phyloP scores from a whole-genome alignment of 1,284 basidiomycete species.

The Sporisorium reilianum region DNA sequence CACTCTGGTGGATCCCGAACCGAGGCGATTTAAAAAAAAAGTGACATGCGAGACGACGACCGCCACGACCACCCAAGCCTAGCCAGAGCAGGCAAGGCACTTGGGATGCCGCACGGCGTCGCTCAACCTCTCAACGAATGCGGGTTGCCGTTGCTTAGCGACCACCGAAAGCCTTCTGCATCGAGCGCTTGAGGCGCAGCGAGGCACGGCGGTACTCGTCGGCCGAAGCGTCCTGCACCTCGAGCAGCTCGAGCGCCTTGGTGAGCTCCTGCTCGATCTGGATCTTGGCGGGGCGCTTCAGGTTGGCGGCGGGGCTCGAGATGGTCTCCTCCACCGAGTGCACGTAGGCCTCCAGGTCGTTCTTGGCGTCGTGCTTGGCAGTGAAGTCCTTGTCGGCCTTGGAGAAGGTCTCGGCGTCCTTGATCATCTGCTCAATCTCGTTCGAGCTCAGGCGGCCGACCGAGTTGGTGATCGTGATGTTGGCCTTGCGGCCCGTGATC shows the following conservation, averaged over 20 bases:
- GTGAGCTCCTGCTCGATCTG: conserved; percentile 69
- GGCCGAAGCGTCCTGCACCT: conserved; percentile 65
- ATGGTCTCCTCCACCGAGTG: conserved; percentile 68
- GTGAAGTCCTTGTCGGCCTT: conserved; percentile 69
- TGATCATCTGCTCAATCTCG: conserved; percentile 70
- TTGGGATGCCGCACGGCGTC: no score
- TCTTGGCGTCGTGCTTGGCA: conserved; percentile 68
- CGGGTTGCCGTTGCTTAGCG: conserved; percentile 43
- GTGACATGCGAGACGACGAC: conserved; percentile 18
- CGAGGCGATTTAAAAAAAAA: background rate
- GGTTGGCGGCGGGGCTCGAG: conserved; percentile 65
- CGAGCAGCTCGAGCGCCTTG: conserved; percentile 69
- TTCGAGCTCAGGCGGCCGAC: conserved; percentile 66
- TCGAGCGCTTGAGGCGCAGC: conserved; percentile 67
- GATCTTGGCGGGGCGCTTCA: conserved; percentile 68
- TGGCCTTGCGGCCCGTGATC: conserved; percentile 68
- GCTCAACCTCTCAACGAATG: conserved; percentile 4
- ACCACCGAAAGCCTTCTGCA: conserved; percentile 68
- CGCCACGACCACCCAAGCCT: background rate
- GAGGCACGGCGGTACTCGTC: conserved; percentile 68
- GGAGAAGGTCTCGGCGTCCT: conserved; percentile 69
- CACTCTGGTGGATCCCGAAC: background rate
- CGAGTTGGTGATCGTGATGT: conserved; percentile 70
- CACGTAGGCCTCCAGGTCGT: conserved; percentile 69
- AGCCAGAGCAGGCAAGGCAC: no score